phyloP scores from a whole-genome alignment of 495 filamentous ascomycete genomes.

The Pyrenula aspistea region DNA sequence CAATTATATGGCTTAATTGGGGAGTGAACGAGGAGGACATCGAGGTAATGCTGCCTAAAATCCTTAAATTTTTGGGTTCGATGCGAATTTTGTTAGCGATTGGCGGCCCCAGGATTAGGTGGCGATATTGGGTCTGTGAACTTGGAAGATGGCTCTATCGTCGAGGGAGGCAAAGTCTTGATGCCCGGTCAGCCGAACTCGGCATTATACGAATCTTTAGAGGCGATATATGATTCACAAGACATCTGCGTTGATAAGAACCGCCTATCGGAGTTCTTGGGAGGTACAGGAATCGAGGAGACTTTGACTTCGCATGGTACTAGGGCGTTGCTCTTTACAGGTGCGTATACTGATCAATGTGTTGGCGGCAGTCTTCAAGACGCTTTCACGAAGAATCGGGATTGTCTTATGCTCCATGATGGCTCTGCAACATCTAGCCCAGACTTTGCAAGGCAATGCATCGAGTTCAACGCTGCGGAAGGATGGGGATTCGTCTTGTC shows the following conservation, averaged over 20 bases:
- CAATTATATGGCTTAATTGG: conserved; percentile 49
- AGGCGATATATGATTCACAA: conserved; percentile 18
- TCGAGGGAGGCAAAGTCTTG: conserved; percentile 33
- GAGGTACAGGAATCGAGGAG: conserved; percentile 15
- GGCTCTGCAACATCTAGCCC: conserved; percentile 38
- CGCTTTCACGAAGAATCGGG: conserved; percentile 18
- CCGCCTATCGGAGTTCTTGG: conserved; percentile 44
- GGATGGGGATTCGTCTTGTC: conserved; percentile 27
- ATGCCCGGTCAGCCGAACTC: conserved; percentile 44
- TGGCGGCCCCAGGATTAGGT: conserved; percentile 24
- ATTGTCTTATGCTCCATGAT: conserved; percentile 42
- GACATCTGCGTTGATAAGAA: conserved; percentile 46
- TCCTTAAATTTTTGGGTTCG: conserved; percentile 29
- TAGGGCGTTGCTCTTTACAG: conserved; percentile 38
- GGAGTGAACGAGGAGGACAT: conserved; percentile 44
- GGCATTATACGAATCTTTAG: conserved; percentile 32
- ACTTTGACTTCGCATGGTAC: conserved; percentile 26
- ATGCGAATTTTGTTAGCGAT: conserved; percentile 1
- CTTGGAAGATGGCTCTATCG: conserved; percentile 21
- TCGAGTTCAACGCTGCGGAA: conserved; percentile 28
- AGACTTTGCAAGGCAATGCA: conserved; percentile 22
- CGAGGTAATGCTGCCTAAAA: conserved; percentile 33
- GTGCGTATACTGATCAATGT: conserved; percentile 51
- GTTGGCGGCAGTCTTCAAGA: conserved; percentile 41
- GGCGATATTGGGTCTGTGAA: conserved; percentile 23